Conservation (phyloP, 2,329 filamentous ascomycete genomes). For the Rachicladosporium sp. region DNA sequence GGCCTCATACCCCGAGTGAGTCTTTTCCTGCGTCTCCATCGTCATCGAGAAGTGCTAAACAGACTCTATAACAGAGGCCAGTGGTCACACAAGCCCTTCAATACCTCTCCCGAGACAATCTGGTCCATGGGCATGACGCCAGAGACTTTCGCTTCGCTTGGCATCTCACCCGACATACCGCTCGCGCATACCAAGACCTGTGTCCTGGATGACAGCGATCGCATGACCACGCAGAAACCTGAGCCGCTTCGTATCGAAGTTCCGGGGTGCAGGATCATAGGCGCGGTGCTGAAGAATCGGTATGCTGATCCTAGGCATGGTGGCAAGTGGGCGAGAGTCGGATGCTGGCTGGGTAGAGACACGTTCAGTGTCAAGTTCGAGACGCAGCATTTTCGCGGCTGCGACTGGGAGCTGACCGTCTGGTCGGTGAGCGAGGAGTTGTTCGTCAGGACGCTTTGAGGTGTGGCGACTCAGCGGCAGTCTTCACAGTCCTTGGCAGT, state of each 20-base stretch:
- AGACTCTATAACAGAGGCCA: neutral
- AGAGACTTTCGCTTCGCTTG: neutral
- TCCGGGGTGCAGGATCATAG: conserved; percentile 2
- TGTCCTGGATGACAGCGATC: neutral
- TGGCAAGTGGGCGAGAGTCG: conserved; percentile 3
- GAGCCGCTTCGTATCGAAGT: conserved; percentile 1
- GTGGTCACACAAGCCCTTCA: conserved; percentile 2
- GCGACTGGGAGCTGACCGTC: conserved; percentile 2
- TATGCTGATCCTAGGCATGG: conserved; percentile 4
- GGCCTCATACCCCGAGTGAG: too few species aligned
- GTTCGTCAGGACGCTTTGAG: neutral
- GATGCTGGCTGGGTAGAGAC: conserved; percentile 3
- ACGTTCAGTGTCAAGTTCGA: conserved; percentile 4
- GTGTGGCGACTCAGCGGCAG: too few species aligned
- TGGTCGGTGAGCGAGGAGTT: conserved; percentile 1
- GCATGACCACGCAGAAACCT: conserved; percentile 2
- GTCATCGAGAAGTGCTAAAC: too few species aligned
- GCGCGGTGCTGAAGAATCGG: conserved; percentile 2
- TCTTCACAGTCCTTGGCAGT: too few species aligned
- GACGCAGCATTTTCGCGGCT: conserved; percentile 3
- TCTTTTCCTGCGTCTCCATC: too few species aligned
- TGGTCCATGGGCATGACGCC: conserved; percentile 1
- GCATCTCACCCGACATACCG: conserved; percentile 1
- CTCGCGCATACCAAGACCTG: conserved; percentile 2
- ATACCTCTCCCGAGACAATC: conserved; percentile 1